These are phyloP conservation scores for Colletotrichum tanaceti DNA, from an alignment of 2,329 filamentous ascomycete genomes.

Conservation along the genomic window DNA sequence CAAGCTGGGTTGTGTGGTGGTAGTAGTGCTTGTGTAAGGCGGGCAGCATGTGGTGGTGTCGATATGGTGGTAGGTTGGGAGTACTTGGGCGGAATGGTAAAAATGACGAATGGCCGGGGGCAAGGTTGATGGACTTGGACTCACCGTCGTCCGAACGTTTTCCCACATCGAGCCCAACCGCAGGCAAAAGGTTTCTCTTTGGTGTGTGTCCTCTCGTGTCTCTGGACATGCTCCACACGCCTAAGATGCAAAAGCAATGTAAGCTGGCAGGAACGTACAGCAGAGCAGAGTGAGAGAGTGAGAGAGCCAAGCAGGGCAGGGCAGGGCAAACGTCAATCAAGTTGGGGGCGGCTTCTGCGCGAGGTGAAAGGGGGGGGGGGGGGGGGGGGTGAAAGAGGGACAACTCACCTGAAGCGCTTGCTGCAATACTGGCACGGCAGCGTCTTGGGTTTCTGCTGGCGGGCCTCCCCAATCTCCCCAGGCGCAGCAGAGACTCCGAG, in stretches of 20 bases:
- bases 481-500: constrained; percentile 45
- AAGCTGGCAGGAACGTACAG: constrained; percentile 51
- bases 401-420: constrained; percentile 69
- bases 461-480: constrained; percentile 63
- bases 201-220: constrained; percentile 73
- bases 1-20: constrained; percentile 18
- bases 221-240: constrained; percentile 73
- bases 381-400: neutral
- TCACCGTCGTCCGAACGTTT: constrained; percentile 72
- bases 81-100: constrained; percentile 28
- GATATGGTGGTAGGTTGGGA: constrained; percentile 26
- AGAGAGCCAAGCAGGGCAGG: constrained; percentile 36
- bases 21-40: constrained; percentile 36
- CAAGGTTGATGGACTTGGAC: constrained; percentile 54
- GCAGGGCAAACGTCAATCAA: constrained; percentile 37
- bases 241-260: constrained; percentile 58
- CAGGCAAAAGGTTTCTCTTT: constrained; percentile 74
- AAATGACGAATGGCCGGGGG: constrained; percentile 33
- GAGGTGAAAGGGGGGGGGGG: too few species aligned
- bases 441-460: constrained; percentile 70
- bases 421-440: constrained; percentile 72
- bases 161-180: constrained; percentile 69
- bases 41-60: constrained; percentile 30
- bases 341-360: constrained; percentile 32
- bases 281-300: neutral